A percentile compares a stretch with the other conserved stretches of the same genome.
Conservation (phyloP, 2,329 filamentous ascomycete genomes). For the Furcasterigmium furcatum region DNA sequence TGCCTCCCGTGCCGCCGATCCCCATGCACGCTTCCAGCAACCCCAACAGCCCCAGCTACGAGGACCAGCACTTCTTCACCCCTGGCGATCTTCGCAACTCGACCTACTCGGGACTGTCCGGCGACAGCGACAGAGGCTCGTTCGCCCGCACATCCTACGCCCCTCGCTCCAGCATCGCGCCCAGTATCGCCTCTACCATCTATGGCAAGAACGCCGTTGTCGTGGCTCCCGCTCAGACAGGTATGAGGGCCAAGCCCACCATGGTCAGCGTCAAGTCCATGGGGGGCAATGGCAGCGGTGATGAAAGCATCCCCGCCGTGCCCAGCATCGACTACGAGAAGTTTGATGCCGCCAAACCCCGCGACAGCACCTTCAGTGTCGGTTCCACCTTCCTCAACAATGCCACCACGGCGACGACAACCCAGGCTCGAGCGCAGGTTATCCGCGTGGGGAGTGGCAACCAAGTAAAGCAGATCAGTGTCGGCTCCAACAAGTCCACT, state of each 20-base stretch:
- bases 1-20: slow-evolving; percentile 92
- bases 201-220: slow-evolving; percentile 90
- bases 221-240: slow-evolving; percentile 78
- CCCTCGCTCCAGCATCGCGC: slow-evolving; percentile 72
- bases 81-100: slow-evolving; percentile 88
- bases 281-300: slow-evolving; percentile 49
- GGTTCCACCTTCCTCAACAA: slow-evolving; percentile 67
- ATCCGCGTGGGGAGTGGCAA: slow-evolving; percentile 52
- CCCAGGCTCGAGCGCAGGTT: slow-evolving; percentile 55
- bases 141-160: slow-evolving; percentile 57
- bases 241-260: slow-evolving; percentile 83
- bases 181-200: slow-evolving; percentile 86
- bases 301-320: slow-evolving; percentile 64
- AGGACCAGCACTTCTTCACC: slow-evolving; percentile 91
- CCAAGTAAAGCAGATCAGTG: slow-evolving; percentile 38
- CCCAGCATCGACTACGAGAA: slow-evolving; percentile 66
- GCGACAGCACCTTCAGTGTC: slow-evolving; percentile 60
- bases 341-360: slow-evolving; percentile 45
- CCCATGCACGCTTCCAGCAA: slow-evolving; percentile 62
- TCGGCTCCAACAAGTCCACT: slow-evolving; percentile 27
- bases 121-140: slow-evolving; percentile 58
- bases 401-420: slow-evolving; percentile 55
- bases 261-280: slow-evolving; percentile 87
- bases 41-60: slow-evolving; percentile 52
- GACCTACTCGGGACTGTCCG: slow-evolving; percentile 77